These are phyloP conservation scores for Xylaria scruposa DNA, from an alignment of 495 filamentous ascomycete genomes.

Conservation along the genomic window DNA sequence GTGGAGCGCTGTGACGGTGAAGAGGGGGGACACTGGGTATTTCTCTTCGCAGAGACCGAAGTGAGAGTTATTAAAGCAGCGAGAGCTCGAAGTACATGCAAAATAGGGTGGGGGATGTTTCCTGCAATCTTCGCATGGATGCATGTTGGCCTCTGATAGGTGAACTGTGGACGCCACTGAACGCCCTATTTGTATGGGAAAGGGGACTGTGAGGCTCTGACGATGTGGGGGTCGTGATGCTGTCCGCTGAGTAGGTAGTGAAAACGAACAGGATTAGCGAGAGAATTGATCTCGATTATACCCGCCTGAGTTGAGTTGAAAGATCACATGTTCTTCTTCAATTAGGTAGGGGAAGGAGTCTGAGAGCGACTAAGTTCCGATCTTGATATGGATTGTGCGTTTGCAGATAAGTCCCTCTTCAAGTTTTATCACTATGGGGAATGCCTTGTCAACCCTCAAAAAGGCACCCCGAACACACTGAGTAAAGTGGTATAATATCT, in stretches of 20 bases:
- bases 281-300: not conserved
- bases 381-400: not conserved
- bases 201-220: not conserved
- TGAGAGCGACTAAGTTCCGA: not conserved
- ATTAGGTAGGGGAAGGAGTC: not conserved
- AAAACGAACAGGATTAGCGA: not conserved
- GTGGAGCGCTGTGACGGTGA: not conserved
- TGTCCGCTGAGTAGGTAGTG: not conserved
- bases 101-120: conserved; percentile 31
- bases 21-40: conserved; percentile 27
- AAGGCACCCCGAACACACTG: not conserved
- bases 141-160: not conserved
- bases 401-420: not conserved
- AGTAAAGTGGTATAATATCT: not conserved
- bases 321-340: not conserved
- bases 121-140: not conserved
- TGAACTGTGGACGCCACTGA: conserved; percentile 3
- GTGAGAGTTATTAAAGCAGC: conserved; percentile 25
- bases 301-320: no score
- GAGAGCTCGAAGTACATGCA: conserved; percentile 29
- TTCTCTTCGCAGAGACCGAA: conserved; percentile 23
- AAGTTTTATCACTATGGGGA: not conserved
- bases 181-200: conserved; percentile 24
- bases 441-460: not conserved
- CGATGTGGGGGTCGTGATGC: not conserved